These are phyloP conservation scores for Mycena sp. DNA, from an alignment of 1,284 basidiomycete genomes.

Conservation along the genomic window DNA sequence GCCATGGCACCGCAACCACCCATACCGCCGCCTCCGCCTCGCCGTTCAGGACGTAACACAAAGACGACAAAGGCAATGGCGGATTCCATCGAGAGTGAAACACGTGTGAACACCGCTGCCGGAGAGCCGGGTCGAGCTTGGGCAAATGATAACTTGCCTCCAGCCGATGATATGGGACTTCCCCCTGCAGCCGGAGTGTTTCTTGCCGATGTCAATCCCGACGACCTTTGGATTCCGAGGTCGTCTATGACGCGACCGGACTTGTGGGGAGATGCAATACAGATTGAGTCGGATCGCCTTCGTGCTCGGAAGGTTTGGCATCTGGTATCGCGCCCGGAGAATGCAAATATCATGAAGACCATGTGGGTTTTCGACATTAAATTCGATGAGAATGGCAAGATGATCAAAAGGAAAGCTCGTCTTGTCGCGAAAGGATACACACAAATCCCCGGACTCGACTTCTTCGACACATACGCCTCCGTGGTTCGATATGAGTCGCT, in stretches of 20 bases:
- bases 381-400: not conserved
- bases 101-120: not conserved
- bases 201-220: not conserved
- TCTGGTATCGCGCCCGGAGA: no score
- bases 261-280: not conserved
- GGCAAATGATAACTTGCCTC: not conserved
- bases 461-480: no score
- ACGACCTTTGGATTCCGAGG: not conserved
- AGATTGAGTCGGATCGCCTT: no score
- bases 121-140: not conserved
- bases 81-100: not conserved
- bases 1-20: no score
- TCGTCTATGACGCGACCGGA: not conserved
- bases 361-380: conserved; percentile 11
- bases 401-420: no score
- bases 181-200: no score
- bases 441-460: no score
- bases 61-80: not conserved
- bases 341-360: conserved; percentile 7
- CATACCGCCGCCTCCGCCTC: no score
- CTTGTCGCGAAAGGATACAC: no score
- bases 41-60: not conserved
- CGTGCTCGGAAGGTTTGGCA: no score
- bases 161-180: no score
- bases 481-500: no score